A percentile compares a stretch with the other conserved stretches of the same genome.
phyloP scores from a whole-genome alignment of 352 stramenopile species.

The Aphanomyces astaci region DNA sequence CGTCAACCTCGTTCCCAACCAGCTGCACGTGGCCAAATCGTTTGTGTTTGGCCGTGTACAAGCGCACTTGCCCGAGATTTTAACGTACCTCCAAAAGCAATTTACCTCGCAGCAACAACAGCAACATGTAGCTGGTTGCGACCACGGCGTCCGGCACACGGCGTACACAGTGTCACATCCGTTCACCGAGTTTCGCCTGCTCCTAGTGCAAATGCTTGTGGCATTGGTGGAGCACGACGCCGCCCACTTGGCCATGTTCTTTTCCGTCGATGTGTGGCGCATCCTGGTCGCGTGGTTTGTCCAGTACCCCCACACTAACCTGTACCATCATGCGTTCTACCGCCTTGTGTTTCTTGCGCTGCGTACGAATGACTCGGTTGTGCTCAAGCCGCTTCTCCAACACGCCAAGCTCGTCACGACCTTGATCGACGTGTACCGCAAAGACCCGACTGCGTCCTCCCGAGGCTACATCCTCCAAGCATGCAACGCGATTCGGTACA shows the following conservation, averaged over 20 bases:
- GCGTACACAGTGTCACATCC: conserved; percentile 82
- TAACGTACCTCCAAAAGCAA: conserved; percentile 63
- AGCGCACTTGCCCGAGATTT: conserved; percentile 53
- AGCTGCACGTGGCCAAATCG: conserved; percentile 55
- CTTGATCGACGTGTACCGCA: conserved; percentile 76
- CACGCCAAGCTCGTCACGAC: conserved; percentile 80
- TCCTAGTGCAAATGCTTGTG: conserved; percentile 77
- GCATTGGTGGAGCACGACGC: conserved; percentile 79
- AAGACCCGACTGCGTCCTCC: conserved; percentile 57
- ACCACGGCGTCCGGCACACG: conserved; percentile 65
- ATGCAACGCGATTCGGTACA: conserved; percentile 59
- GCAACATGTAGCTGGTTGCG: no score
- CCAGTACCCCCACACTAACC: conserved; percentile 87
- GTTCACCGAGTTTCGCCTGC: conserved; percentile 84
- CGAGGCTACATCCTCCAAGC: conserved; percentile 83
- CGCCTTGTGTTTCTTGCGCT: conserved; percentile 84
- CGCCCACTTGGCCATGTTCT: conserved; percentile 52
- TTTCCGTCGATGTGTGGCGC: conserved; percentile 80
- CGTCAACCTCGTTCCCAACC: conserved; percentile 78
- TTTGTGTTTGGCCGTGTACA: conserved; percentile 66
- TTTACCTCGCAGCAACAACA: conserved; percentile 79
- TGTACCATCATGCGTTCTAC: conserved; percentile 87
- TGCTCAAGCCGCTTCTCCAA: conserved; percentile 78
- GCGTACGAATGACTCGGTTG: conserved; percentile 71
- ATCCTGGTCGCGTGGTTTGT: conserved; percentile 86